Conservation (phyloP, 1,139 yeast genomes). For the Yarrowia galli region DNA sequence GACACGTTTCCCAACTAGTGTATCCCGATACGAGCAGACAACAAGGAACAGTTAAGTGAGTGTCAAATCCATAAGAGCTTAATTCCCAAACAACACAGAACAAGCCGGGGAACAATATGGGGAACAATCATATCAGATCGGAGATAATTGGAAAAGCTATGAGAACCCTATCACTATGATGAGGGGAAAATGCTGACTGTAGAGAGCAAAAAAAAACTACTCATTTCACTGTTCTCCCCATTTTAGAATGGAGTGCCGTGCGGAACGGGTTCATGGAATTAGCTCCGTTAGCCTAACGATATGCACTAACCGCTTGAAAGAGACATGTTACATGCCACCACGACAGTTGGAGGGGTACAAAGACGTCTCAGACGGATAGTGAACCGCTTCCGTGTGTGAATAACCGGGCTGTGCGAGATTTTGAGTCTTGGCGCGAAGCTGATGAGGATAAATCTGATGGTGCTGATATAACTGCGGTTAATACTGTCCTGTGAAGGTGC, state of each 20-base stretch:
- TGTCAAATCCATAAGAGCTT: not conserved
- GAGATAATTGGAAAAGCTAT: too few species aligned
- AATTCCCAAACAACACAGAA: too few species aligned
- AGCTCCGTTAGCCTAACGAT: not conserved
- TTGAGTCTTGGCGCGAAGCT: too few species aligned
- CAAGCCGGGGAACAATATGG: too few species aligned
- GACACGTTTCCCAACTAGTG: not conserved
- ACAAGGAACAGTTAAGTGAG: constrained; percentile 2
- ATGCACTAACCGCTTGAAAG: not conserved
- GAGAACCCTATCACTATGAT: too few species aligned
- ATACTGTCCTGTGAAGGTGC: too few species aligned
- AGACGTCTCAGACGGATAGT: not conserved
- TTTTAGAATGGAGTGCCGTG: not conserved
- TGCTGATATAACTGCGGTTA: too few species aligned
- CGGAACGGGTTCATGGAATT: not conserved
- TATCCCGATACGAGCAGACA: not conserved
- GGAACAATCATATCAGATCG: too few species aligned
- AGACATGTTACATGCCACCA: constrained; percentile 12
- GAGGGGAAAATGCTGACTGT: too few species aligned
- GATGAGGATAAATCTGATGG: too few species aligned
- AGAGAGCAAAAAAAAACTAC: not conserved
- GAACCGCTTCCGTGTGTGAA: not conserved
- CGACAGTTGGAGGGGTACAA: not conserved
- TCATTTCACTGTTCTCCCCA: not conserved
- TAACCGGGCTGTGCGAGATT: too few species aligned